Base-by-base conservation (phyloP, 1,284 basidiomycete species). In the Moesziomyces globuligerus region DNA sequence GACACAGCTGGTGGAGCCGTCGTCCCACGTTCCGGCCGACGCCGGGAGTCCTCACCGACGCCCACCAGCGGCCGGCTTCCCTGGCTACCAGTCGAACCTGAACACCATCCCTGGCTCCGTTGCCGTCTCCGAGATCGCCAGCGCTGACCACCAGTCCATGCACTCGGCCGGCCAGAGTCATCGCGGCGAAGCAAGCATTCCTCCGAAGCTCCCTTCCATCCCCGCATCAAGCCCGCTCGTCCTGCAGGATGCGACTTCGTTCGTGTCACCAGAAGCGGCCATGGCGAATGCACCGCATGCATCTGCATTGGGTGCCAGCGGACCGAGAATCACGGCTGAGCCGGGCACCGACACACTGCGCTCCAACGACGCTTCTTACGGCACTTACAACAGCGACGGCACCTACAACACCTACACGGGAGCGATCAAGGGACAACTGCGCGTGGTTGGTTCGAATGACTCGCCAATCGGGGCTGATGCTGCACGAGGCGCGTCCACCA, bases 351-450 rank as follows among this genome's bases (percentile, higher is more conserved):
- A 48, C 10, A 48, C 52, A 7, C 24, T 55, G 5, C 48, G 23
- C 29, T 64, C 61, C 29, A 60, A 34, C 34, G 50, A 53, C 8
- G 29, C 50, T 7, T 53, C 54, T 8, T n/a, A n/a, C n/a, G n/a
- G n/a, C n/a, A n/a, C n/a, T n/a, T n/a, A n/a, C n/a, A n/a, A n/a
- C n/a, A n/a, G n/a, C n/a, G n/a, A n/a, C n/a, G n/a, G n/a, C 7
- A 57, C 54, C 18, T 66, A 58, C 62, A 66, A 66, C 44, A 66
- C 55, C 0, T 58, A 54, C 17, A 66, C 62, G 4, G 62, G 62
- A n/a, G 51, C 48, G 17, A 40, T 29, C 43, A 54, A 58, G 21
- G 55, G 55, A 5, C 55, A 58, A 18, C 25, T 66, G 47, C 44
- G 48, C n/a, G 62, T 66, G 7, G 56, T 66, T 10, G 62, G 48